Evolutionary conservation across 2,329 filamentous ascomycete genomes (phyloP).

Genomic region (Penicillium verrucosum): DNA sequence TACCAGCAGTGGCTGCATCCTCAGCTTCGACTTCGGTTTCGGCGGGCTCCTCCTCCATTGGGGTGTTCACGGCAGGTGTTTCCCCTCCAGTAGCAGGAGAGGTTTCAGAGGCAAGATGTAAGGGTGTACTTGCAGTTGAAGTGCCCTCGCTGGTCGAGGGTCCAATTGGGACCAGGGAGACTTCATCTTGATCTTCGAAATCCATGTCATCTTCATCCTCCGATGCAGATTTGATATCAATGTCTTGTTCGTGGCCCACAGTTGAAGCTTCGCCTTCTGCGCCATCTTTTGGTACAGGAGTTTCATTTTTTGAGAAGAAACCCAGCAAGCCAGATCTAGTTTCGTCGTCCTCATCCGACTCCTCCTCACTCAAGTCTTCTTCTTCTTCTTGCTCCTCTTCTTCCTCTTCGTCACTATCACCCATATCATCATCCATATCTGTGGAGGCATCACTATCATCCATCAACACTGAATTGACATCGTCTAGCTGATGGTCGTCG

Average conservation of each 20-base stretch:
- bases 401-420: slow-evolving; percentile 45
- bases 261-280: slow-evolving; percentile 29
- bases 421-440: slow-evolving; percentile 50
- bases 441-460: slow-evolving; percentile 48
- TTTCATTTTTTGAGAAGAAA: slow-evolving; percentile 47
- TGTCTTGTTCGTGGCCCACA: slow-evolving; percentile 22
- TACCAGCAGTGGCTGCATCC: neutral
- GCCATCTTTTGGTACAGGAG: slow-evolving; percentile 32
- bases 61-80: slow-evolving; percentile 11
- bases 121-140: slow-evolving; percentile 30
- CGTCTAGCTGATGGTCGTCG: slow-evolving; percentile 38
- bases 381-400: slow-evolving; percentile 35
- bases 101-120: slow-evolving; percentile 15
- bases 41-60: slow-evolving; percentile 3
- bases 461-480: slow-evolving; percentile 45
- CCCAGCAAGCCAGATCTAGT: slow-evolving; percentile 46
- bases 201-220: slow-evolving; percentile 28
- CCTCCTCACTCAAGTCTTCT: slow-evolving; percentile 52
- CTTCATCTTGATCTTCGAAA: slow-evolving; percentile 35
- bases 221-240: slow-evolving; percentile 25
- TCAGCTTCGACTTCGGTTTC: neutral
- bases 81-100: slow-evolving; percentile 15
- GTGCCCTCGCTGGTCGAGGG: slow-evolving; percentile 20
- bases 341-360: slow-evolving; percentile 39
- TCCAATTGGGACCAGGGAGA: slow-evolving; percentile 34